Base-by-base conservation (phyloP, 1,139 yeast genomes). In the Candida anutae region DNA sequence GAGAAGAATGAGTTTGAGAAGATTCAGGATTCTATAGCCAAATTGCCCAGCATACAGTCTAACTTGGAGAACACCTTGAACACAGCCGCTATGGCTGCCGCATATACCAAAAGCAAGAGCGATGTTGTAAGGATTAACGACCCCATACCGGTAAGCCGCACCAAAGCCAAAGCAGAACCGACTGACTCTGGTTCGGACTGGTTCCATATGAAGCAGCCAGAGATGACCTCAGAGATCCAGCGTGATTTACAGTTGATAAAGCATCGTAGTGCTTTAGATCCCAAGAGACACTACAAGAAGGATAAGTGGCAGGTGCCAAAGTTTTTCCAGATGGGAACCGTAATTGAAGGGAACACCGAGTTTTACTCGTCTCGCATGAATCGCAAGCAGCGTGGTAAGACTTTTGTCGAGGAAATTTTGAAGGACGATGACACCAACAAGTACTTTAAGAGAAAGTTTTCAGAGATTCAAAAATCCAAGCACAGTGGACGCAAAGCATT, bases 251-350 rank as follows among this genome's bases (percentile, higher is more conserved):
- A 76, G 48, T 59, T 90, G 18, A 65, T 90, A 33, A 79, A 84
- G 46, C 84, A 88, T 62, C 76, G 98, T 55, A 78, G 81, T 37
- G 95, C 90, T 13, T 67, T 90, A 38, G 98, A 90, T 49, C 97
- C 97, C 4, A 90, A 90, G 55, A 74, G 97, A 45, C 95, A 87
- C 56, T 90, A 90, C 57, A 85, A 83, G 56, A 84, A 84, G 53
- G 93, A 82, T 33, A 79, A 77, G 37, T 83, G 94, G 80, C 69
- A 69, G 31, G 65, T 73, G 5, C 94, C 95, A 13, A 85, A 83
- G 46, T 74, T 66, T 39, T 87, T 90, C 53, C 93, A 88, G 38
- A 72, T 83, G 48, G 98, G 98, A 9, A 87, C 96, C 0, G 73
- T 90, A 21, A 55, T 88, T 13, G 93, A 82, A 44, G 93, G 88